Conservation (phyloP, 306 rosid species). For the Myrica gale region DNA sequence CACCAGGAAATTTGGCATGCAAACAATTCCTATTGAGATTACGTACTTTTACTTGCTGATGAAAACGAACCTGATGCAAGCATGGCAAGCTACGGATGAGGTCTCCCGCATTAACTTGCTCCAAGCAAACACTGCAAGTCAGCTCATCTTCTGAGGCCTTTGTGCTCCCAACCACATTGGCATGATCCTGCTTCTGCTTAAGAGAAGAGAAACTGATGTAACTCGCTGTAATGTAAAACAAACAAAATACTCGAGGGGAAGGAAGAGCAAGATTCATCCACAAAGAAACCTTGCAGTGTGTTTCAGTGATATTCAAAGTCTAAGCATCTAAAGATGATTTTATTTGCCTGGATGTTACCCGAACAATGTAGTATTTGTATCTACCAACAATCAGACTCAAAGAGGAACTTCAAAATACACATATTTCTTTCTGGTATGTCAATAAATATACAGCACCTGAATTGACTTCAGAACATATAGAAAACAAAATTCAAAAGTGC, state of each 20-base stretch:
- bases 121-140: slow-evolving; percentile 96
- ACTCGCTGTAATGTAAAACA: slow-evolving; percentile 1
- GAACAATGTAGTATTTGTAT: neutral
- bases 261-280: neutral
- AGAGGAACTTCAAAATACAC: neutral
- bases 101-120: slow-evolving; percentile 86
- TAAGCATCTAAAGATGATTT: neutral
- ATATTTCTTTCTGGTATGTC: neutral
- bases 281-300: neutral
- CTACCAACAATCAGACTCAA: neutral
- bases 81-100: slow-evolving; percentile 95
- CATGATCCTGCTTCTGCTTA: slow-evolving; percentile 50
- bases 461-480: neutral
- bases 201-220: neutral
- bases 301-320: neutral
- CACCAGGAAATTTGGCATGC: neutral
- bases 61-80: slow-evolving; percentile 73
- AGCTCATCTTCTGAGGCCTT: slow-evolving; percentile 80
- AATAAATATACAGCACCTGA: neutral
- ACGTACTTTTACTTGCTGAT: neutral
- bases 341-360: neutral
- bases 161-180: slow-evolving; percentile 46
- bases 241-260: neutral
- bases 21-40: no score
- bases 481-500: neutral